Evolutionary conservation across 163 green algal species (phyloP).

Genomic region (Scenedesmus sp.): DNA sequence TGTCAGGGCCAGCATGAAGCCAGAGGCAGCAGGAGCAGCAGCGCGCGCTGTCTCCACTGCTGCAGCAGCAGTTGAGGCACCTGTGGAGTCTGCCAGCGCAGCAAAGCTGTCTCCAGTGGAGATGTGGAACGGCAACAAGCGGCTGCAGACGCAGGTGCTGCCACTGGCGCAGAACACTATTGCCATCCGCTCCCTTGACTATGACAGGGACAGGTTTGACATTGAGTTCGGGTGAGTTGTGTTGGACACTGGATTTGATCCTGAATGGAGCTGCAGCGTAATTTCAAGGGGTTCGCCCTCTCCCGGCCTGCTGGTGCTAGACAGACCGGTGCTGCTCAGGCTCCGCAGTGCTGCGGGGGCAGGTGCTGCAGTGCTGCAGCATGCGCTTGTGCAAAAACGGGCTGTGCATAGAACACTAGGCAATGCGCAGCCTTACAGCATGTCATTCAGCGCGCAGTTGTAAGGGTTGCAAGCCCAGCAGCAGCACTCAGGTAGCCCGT

Average conservation of each 20-base stretch:
- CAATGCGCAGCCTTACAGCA: no score
- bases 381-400: no score
- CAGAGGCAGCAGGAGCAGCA: constrained; percentile 19
- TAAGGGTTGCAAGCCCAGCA: no score
- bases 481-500: no score
- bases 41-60: background rate
- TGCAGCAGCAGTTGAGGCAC: constrained; percentile 6
- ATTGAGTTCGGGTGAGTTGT: constrained; percentile 90
- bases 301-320: background rate
- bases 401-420: no score
- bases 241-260: background rate
- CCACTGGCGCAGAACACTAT: constrained; percentile 87
- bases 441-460: no score
- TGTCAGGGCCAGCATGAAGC: constrained; percentile 4
- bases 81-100: background rate
- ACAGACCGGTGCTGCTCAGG: no score
- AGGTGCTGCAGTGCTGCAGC: no score
- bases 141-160: constrained; percentile 57
- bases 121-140: constrained; percentile 52
- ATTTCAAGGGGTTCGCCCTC: no score
- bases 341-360: no score
- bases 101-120: constrained; percentile 28
- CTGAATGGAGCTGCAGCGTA: background rate
- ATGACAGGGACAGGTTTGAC: constrained; percentile 97
- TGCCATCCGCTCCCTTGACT: constrained; percentile 95